Base-by-base conservation (phyloP, 2,329 filamentous ascomycete species). In the Aspergillus chevalieri region DNA sequence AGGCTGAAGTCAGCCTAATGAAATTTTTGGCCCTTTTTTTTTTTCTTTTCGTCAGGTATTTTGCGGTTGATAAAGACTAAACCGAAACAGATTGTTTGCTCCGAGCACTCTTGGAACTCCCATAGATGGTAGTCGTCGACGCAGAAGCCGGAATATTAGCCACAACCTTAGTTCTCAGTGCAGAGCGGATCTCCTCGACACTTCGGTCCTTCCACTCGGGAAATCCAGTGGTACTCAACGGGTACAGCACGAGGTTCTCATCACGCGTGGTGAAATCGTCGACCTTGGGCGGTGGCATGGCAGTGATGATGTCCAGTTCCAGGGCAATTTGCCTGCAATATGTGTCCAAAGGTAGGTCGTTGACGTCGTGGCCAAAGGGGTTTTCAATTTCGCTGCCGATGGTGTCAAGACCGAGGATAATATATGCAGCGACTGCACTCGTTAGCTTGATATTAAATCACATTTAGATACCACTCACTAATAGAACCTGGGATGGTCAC, bases 341-440 rank as follows among this genome's bases (percentile, higher is more conserved):
- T 12, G 77, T 73, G 63, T 92, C 88, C 2, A 91, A 76, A 0
- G 86, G 85, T 39, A 91, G 72, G 67, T 93, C 88, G 63, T 93
- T 93, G 58, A 91, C 87, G 55, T 93, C 88, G 55, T 83, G 77
- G 50, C 88, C 88, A 66, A 93, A 93, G 5, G 88, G 88, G 62
- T 93, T 89, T 68, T 93, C 88, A 55, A 93, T 86, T 69, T 93
- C 87, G 54, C 82, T 82, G 36, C 88, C 88, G 60, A 92, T 92
- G 54, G 80, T 76, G 3, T 82, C 78, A 43, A 93, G 81, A 21
- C 86, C 87, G 52, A 93, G 80, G 65, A 93, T 92, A 57, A 93
- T 92, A 68, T 92, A 92, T 3, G 86, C 83, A 2, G 84, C 85
- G 12, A 75, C 69, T 71, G 30, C 21, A 6, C 21, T 19, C 3